Base-by-base conservation (phyloP, 345 rosid genomes). In the Acer campestre region DNA sequence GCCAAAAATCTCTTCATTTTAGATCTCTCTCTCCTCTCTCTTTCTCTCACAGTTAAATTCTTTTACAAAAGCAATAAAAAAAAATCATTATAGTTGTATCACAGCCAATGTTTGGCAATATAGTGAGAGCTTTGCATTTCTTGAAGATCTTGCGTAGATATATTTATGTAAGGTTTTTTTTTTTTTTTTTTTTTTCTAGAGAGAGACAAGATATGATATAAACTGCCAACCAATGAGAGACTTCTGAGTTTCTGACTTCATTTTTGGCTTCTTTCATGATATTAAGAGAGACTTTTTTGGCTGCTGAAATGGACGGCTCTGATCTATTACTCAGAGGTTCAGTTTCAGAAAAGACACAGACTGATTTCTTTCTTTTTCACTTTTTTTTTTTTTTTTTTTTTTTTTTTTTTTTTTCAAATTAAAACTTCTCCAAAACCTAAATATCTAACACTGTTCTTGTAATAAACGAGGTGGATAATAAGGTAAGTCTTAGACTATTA, bases 71-170 rank as follows among this genome's bases (percentile, higher is more conserved):
- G 51, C 29, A 42, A 42, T 1, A 42, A 16, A 61, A 68, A 20
- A 23, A 71, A 73, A 38, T 71, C 78, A 85, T 82, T 68, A 83
- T 67, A 77, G 56, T 49, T 16, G 56, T 66, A 73, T 74, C 80
- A 81, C 73, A 75, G 83, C 65, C 80, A 81, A 71, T 77, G 83
- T 68, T 74, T 72, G 83, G 72, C 46, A 76, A 64, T 59, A 23
- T 67, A 42, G 71, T 38, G 58, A 48, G 72, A 69, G 82, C 46
- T 72, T 77, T 65, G 67, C 77, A 29, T 68, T 82, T 81, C 58
- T 49, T 35, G 58, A 81, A 87, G 83, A 91, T 85, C 90, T 84
- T 88, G 84, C 74, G 64, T 84, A 82, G 88, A 81, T 88, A 86
- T 66, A 80, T 80, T 78, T 75, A 72, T 84, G 88, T 79, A 84